phyloP scores from a whole-genome alignment of 768 basidiomycete genomes.

The Suillus decipiens region DNA sequence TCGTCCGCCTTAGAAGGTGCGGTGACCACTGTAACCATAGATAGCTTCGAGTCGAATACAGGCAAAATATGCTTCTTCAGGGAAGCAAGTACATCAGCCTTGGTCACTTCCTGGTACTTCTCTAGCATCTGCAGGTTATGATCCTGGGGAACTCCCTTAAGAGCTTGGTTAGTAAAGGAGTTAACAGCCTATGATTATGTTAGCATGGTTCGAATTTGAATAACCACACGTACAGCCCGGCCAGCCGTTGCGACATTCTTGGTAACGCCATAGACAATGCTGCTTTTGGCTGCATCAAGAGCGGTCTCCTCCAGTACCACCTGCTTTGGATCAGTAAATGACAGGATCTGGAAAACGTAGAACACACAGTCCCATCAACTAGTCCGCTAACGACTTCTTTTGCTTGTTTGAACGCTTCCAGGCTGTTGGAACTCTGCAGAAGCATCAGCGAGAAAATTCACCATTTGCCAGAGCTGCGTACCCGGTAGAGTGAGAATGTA shows the following conservation, averaged over 20 bases:
- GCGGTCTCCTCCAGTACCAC: constrained; percentile 77
- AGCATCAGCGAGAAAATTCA: constrained; percentile 11
- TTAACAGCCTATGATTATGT: constrained; percentile 57
- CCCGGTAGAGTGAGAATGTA: constrained; percentile 77
- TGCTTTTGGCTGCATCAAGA: constrained; percentile 90
- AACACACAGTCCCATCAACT: constrained; percentile 76
- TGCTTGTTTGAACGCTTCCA: constrained; percentile 81
- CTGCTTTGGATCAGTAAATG: constrained; percentile 39
- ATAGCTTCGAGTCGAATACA: constrained; percentile 75
- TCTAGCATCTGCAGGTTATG: constrained; percentile 77
- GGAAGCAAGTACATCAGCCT: constrained; percentile 69
- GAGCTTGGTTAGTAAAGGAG: constrained; percentile 88
- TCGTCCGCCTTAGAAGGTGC: constrained; percentile 78
- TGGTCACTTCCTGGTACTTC: constrained; percentile 77
- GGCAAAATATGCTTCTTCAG: constrained; percentile 80
- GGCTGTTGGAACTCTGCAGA: constrained; percentile 73
- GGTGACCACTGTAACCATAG: constrained; percentile 80
- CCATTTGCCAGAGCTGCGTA: constrained; percentile 35
- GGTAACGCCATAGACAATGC: constrained; percentile 83
- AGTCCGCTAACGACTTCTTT: constrained; percentile 76
- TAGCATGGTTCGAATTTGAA: constrained; percentile 10
- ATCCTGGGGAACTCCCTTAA: constrained; percentile 80
- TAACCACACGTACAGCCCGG: constrained; percentile 66
- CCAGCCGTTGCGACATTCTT: constrained; percentile 80
- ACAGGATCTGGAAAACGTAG: not conserved